Percentiles rank a stretch among this genome's conserved stretches.
Evolutionary conservation across 305 asterid species (phyloP).

Genomic region (Fraxinus angustifolia): DNA sequence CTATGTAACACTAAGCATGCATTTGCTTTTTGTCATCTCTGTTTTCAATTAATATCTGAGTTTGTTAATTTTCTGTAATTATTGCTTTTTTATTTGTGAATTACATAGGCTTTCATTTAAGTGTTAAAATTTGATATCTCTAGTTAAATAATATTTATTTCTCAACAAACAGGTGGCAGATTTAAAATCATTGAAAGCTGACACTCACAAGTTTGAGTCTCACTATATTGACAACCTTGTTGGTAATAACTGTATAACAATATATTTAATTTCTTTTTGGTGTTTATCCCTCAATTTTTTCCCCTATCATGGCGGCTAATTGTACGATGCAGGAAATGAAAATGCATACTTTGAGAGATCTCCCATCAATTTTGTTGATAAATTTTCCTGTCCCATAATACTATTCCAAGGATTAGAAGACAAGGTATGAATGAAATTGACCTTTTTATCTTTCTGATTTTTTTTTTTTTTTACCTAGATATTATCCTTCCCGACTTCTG

Average conservation of each 20-base stretch:
- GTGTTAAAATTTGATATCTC: background rate
- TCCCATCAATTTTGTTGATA: constrained; percentile 78
- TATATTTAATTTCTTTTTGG: background rate
- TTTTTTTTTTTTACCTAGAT: background rate
- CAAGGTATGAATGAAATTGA: constrained; percentile 44
- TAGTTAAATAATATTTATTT: background rate
- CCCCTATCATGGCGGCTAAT: constrained; percentile 2
- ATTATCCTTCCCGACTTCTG: background rate
- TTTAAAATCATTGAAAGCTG: constrained; percentile 60
- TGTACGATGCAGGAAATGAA: constrained; percentile 54
- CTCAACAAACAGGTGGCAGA: constrained; percentile 73
- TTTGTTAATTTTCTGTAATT: background rate
- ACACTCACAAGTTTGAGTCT: constrained; percentile 88
- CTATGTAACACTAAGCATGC: background rate
- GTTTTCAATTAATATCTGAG: background rate
- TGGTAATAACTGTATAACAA: constrained; percentile 43
- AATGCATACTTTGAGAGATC: constrained; percentile 64
- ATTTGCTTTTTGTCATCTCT: background rate
- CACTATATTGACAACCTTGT: constrained; percentile 78
- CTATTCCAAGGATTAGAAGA: constrained; percentile 89
- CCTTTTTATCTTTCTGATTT: background rate
- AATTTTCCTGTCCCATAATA: constrained; percentile 77
- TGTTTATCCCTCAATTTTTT: background rate
- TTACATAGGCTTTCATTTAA: background rate
- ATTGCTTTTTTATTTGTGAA: background rate